A percentile compares a stretch with the other conserved stretches of the same genome.
Conservation (phyloP, 2,329 filamentous ascomycete genomes). For the Eutypa lata region DNA sequence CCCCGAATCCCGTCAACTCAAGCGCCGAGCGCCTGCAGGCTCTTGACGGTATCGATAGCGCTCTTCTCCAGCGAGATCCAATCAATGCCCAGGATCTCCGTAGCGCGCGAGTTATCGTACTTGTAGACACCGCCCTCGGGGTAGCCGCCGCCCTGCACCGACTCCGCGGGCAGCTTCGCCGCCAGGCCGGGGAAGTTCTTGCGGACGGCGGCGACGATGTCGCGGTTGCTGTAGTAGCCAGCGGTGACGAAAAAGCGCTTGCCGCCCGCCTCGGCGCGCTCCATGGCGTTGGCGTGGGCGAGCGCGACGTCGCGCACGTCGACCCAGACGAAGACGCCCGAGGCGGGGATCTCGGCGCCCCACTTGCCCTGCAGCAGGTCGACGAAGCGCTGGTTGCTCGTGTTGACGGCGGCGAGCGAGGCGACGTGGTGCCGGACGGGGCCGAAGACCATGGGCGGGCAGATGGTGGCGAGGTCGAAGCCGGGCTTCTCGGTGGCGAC, state of each 20-base stretch:
- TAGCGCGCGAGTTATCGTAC: conserved; percentile 57
- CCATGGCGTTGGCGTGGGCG: conserved; percentile 52
- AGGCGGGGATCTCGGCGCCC: conserved; percentile 40
- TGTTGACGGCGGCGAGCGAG: conserved; percentile 47
- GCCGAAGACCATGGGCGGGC: conserved; percentile 54
- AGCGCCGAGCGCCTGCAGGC: conserved; percentile 48
- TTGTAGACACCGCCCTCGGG: conserved; percentile 42
- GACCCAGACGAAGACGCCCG: conserved; percentile 45
- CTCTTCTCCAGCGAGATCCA: conserved; percentile 61
- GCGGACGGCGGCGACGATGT: conserved; percentile 41
- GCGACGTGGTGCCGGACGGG: conserved; percentile 48
- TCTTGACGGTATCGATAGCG: conserved; percentile 62
- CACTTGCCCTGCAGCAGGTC: conserved; percentile 48
- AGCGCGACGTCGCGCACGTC: conserved; percentile 55
- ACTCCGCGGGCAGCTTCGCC: conserved; percentile 43
- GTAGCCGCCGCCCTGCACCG: conserved; percentile 41
- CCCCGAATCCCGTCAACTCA: conserved; percentile 3
- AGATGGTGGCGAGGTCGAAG: conserved; percentile 52
- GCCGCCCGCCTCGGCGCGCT: conserved; percentile 44
- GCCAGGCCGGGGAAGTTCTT: conserved; percentile 48
- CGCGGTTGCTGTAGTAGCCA: conserved; percentile 44
- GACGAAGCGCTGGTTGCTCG: conserved; percentile 51
- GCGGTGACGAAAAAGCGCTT: conserved; percentile 49
- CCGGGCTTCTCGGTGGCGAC: conserved; percentile 37
- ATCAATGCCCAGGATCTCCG: conserved; percentile 58